Conservation (phyloP, 257 asterid species). For the Nicotiana knightiana region DNA sequence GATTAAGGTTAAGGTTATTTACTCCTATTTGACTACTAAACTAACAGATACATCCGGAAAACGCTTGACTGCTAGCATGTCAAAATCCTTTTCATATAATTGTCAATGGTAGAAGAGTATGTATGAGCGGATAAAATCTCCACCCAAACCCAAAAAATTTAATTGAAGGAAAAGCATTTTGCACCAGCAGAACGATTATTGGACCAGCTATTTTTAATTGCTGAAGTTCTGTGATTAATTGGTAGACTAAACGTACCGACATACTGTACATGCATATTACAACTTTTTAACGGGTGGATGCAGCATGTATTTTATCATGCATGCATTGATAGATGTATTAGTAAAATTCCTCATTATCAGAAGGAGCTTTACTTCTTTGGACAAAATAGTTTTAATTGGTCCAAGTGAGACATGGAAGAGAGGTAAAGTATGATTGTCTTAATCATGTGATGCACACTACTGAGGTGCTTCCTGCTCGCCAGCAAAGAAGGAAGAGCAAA, state of each 20-base stretch:
- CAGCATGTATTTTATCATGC: background rate
- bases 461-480: slow-evolving; percentile 3
- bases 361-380: background rate
- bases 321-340: background rate
- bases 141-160: too few species aligned
- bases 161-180: too few species aligned
- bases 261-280: background rate
- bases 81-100: background rate
- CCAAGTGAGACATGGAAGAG: background rate
- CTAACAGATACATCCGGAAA: background rate
- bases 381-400: background rate
- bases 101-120: background rate
- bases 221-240: background rate
- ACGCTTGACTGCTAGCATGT: background rate
- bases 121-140: background rate
- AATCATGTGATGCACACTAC: background rate
- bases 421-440: background rate
- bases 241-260: background rate
- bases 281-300: background rate
- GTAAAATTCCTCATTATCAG: background rate
- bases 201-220: background rate
- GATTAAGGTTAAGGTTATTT: too few species aligned
- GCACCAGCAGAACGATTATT: background rate
- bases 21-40: too few species aligned
- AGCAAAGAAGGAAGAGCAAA: background rate